A percentile compares a stretch with the other conserved stretches of the same genome.
Evolutionary conservation across 306 rosid species (phyloP).

Genomic region (peach (Prunus persica)): DNA sequence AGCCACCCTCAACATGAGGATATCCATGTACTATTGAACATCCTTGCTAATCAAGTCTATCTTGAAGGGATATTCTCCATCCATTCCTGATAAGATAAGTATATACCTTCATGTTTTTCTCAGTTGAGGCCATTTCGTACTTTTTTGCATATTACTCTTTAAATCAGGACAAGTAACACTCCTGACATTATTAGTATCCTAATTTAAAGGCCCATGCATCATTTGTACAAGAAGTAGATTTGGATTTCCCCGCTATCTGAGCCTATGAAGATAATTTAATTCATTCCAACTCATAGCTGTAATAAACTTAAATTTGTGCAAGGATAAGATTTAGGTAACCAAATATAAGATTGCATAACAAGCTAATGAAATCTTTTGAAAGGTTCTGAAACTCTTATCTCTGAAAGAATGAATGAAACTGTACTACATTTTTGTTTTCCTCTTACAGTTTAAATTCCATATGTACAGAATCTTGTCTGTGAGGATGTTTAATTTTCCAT

Average conservation of each 20-base stretch:
- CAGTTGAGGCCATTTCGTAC: not conserved
- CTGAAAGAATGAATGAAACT: constrained; percentile 15
- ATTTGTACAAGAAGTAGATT: not conserved
- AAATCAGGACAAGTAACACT: not conserved
- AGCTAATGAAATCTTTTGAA: not conserved
- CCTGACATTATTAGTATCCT: not conserved
- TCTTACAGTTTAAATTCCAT: constrained; percentile 14
- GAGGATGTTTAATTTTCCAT: constrained; percentile 11
- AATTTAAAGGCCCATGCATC: not conserved
- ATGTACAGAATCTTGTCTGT: constrained; percentile 11
- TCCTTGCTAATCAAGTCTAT: constrained; percentile 43
- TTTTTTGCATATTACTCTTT: not conserved
- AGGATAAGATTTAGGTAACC: not conserved
- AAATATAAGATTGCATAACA: not conserved
- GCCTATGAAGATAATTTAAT: not conserved
- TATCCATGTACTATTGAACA: constrained; percentile 40
- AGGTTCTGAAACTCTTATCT: not conserved
- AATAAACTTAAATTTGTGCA: not conserved
- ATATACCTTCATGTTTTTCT: not conserved
- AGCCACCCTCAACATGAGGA: constrained; percentile 57
- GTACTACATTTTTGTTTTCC: not conserved
- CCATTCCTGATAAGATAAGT: constrained; percentile 29
- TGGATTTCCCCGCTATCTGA: not conserved
- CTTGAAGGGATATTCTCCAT: constrained; percentile 36
- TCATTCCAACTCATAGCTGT: not conserved